phyloP scores from a whole-genome alignment of 2,329 filamentous ascomycete genomes.

The Diaporthe ampelina region DNA sequence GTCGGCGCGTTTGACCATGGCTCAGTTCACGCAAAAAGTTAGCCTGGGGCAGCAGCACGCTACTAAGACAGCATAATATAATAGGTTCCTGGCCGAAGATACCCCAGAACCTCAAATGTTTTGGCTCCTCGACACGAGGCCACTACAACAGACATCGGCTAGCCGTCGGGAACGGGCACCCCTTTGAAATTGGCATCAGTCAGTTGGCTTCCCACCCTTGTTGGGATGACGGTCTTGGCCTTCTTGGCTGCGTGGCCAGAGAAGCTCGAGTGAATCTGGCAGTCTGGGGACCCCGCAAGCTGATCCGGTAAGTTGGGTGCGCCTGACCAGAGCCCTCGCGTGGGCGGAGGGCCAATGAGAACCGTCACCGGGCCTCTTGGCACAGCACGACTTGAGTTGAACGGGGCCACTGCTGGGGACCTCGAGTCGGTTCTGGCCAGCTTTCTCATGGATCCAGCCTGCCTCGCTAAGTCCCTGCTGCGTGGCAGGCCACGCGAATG shows the following conservation, averaged over 20 bases:
- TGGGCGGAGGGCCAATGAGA: slow-evolving; percentile 1
- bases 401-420: slow-evolving; percentile 9
- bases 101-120: not conserved
- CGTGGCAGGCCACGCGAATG: slow-evolving; percentile 19
- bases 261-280: slow-evolving; percentile 7
- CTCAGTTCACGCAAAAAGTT: not conserved
- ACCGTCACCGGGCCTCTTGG: not conserved
- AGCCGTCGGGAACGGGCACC: slow-evolving; percentile 7
- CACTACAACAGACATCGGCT: not conserved
- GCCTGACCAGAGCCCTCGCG: slow-evolving; percentile 11
- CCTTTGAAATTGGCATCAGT: slow-evolving; percentile 19
- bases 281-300: slow-evolving; percentile 32
- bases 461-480: not conserved
- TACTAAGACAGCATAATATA: not conserved
- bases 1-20: not conserved
- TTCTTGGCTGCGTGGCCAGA: slow-evolving; percentile 27
- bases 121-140: not conserved
- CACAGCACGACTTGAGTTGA: slow-evolving; percentile 18
- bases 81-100: not conserved
- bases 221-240: slow-evolving; percentile 26
- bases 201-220: slow-evolving; percentile 22
- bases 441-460: slow-evolving; percentile 2
- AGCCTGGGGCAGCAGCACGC: not conserved
- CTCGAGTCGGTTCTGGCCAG: slow-evolving; percentile 22
- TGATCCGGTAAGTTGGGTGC: slow-evolving; percentile 24